These are phyloP conservation scores for Grigorovia jiainica DNA, from an alignment of 805 yeast species.

Conservation along the genomic window DNA sequence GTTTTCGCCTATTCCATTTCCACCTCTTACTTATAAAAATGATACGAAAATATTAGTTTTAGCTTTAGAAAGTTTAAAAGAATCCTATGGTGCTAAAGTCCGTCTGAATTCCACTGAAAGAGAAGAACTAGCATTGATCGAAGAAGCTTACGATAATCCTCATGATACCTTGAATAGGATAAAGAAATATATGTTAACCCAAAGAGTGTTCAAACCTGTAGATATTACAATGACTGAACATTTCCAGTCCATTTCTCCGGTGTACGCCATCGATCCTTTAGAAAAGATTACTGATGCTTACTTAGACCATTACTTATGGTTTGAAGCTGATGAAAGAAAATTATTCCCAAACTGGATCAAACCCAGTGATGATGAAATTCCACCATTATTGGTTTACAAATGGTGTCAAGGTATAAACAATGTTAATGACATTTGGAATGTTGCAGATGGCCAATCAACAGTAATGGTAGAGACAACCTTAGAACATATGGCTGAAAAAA, in stretches of 20 bases:
- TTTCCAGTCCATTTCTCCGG: constrained; percentile 75
- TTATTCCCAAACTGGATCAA: constrained; percentile 94
- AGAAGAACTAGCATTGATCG: constrained; percentile 87
- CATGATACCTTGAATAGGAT: constrained; percentile 83
- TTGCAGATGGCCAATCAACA: constrained; percentile 60
- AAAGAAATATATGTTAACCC: constrained; percentile 73
- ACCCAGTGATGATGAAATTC: constrained; percentile 88
- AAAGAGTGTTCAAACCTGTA: constrained; percentile 86
- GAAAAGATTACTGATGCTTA: constrained; percentile 97
- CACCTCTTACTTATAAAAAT: constrained; percentile 84
- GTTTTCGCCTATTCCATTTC: constrained; percentile 85
- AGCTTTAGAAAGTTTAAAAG: constrained; percentile 84
- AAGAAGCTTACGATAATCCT: constrained; percentile 95
- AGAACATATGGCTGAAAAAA: constrained; percentile 66
- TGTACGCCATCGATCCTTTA: constrained; percentile 78
- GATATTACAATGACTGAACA: constrained; percentile 85
- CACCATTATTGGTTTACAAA: constrained; percentile 83
- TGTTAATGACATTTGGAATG: constrained; percentile 69
- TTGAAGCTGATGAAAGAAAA: constrained; percentile 79
- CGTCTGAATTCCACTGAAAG: constrained; percentile 78
- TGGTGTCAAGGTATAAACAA: constrained; percentile 92
- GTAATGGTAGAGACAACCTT: constrained; percentile 77
- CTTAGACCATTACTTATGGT: constrained; percentile 91
- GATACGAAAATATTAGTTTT: constrained; percentile 84
- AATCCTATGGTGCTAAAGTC: constrained; percentile 62